Base-by-base conservation (phyloP, 73 alveolate genomes). In the Symbiodinium pilosum region DNA sequence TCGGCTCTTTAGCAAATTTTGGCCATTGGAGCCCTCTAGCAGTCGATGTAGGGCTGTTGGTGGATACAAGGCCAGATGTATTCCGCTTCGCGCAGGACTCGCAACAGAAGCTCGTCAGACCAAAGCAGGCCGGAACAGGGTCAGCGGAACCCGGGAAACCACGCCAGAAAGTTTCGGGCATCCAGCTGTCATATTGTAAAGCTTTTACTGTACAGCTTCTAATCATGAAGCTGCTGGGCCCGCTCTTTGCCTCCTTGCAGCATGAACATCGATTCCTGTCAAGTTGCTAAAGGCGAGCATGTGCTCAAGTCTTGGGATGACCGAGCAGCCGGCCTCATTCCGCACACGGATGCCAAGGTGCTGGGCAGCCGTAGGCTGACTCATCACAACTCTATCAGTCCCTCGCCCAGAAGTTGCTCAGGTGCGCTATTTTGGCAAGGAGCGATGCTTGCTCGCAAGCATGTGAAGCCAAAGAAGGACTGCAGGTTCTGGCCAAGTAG, bases 301-400 rank as follows among this genome's bases (percentile, higher is more conserved):
- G 84, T 87, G 64, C 85, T 87, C 24, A 24, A 87, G 84, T 81
- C 68, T 59, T 87, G 94, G 94, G 85, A 43, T 4, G 64, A 52
- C 42, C 42, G 44, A 9, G 85, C 59, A 9, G 86, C 47, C 28
- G 96, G 96, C 87, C 24, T 68, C 11, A 85, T 69, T 39, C 96
- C 96, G 44, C 96, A 89, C 47, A 89, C 96, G 38, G 96, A 89
- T 43, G 96, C 96, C 96, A 89, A 89, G 96, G 94, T n/a, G 51
- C 51, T 32, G 51, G 5, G 86, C 47, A 54, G 34, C 34, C 21
- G 34, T 30, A 54, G 73, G 0, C 4, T 11, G 1, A 16, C 68
- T 51, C 68, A 24, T 1, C 68, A 51, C 21, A n/a, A n/a, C n/a
- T n/a, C n/a, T n/a, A n/a, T n/a, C n/a, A n/a, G n/a, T n/a, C n/a